A percentile compares a stretch with the other conserved stretches of the same genome.
Conservation (phyloP, 495 filamentous ascomycete genomes). For the Xanthoparmelia taractica region DNA sequence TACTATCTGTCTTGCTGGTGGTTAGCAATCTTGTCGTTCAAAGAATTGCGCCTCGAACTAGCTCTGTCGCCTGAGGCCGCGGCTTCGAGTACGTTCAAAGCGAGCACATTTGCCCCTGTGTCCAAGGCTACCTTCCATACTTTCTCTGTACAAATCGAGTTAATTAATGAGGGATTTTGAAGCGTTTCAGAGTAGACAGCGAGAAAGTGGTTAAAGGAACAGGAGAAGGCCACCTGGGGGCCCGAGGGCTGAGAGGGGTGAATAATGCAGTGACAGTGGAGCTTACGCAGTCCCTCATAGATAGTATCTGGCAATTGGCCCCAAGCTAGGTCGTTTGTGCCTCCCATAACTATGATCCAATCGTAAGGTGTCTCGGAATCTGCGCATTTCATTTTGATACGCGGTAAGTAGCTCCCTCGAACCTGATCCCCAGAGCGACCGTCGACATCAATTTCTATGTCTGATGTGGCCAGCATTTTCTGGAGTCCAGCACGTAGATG, state of each 20-base stretch:
- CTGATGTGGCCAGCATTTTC: constrained; percentile 9
- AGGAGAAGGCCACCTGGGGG: neutral
- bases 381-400: constrained; percentile 43
- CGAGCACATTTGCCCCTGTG: constrained; percentile 46
- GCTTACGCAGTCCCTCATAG: constrained; percentile 38
- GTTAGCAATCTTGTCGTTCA: constrained; percentile 48
- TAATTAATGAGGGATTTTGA: constrained; percentile 19
- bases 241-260: neutral
- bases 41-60: constrained; percentile 31
- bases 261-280: constrained; percentile 17
- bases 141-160: constrained; percentile 22
- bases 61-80: constrained; percentile 24
- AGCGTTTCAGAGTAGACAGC: neutral
- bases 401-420: constrained; percentile 35
- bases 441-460: constrained; percentile 32
- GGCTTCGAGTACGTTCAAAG: constrained; percentile 52
- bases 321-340: constrained; percentile 51
- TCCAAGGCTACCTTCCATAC: constrained; percentile 43
- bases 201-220: neutral
- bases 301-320: constrained; percentile 30
- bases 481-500: constrained; percentile 27
- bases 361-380: constrained; percentile 29
- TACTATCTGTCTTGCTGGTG: constrained; percentile 44
- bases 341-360: constrained; percentile 47
- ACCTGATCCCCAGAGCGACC: constrained; percentile 49